phyloP scores from a whole-genome alignment of 192 early-diverging fungal genomes.

The Umbelopsis ramanniana region DNA sequence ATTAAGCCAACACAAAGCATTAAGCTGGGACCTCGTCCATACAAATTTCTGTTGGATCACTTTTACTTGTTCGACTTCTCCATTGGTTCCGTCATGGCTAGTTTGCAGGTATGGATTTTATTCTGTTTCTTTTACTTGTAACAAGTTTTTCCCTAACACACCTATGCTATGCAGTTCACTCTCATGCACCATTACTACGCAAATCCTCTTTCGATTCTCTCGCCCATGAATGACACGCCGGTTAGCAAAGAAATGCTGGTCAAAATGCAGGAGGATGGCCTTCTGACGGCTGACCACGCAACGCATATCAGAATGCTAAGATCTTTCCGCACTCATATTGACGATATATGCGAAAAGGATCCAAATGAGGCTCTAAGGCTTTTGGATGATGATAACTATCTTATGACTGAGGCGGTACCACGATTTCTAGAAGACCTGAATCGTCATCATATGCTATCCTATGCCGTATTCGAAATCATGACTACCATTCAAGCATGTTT shows the following conservation, averaged over 20 bases:
- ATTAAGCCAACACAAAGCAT: slow-evolving; percentile 54
- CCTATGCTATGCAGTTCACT: slow-evolving; percentile 57
- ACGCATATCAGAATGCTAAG: slow-evolving; percentile 72
- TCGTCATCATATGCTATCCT: slow-evolving; percentile 63
- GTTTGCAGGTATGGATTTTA: slow-evolving; percentile 43
- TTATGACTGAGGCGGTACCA: slow-evolving; percentile 55
- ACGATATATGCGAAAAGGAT: slow-evolving; percentile 39
- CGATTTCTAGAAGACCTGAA: slow-evolving; percentile 52
- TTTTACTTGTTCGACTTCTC: slow-evolving; percentile 85
- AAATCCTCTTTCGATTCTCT: slow-evolving; percentile 73
- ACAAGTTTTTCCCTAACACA: too few species aligned
- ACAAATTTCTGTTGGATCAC: slow-evolving; percentile 77
- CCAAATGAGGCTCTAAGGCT: slow-evolving; percentile 49
- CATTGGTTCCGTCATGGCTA: slow-evolving; percentile 70
- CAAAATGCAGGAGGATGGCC: slow-evolving; percentile 21
- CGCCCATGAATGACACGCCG: not conserved
- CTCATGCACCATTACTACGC: slow-evolving; percentile 87
- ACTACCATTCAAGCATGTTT: slow-evolving; percentile 60
- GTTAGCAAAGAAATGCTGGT: not conserved
- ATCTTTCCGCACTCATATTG: slow-evolving; percentile 66
- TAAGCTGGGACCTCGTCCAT: slow-evolving; percentile 71
- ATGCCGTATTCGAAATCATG: slow-evolving; percentile 62
- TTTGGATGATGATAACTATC: slow-evolving; percentile 62
- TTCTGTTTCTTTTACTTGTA: too few species aligned
- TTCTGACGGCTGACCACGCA: slow-evolving; percentile 56